These are phyloP conservation scores for Xylariaceae sp. DNA, from an alignment of 2,329 filamentous ascomycete species.

Conservation along the genomic window DNA sequence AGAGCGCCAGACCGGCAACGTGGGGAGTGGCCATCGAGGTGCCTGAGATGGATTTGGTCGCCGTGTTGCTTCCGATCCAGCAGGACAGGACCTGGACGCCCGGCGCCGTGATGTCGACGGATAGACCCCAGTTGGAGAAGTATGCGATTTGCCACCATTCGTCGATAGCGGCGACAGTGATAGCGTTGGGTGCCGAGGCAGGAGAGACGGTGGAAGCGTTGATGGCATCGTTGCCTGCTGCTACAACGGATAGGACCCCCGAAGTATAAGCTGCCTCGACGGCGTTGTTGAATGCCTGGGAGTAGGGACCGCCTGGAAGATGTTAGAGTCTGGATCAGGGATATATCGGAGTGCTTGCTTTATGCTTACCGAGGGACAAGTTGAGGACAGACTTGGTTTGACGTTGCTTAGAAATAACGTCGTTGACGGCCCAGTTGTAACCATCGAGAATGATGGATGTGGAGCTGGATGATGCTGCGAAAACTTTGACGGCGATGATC, in stretches of 20 bases:
- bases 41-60: constrained; percentile 45
- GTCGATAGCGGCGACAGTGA: constrained; percentile 49
- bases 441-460: constrained; percentile 29
- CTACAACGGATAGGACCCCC: constrained; percentile 50
- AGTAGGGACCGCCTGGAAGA: constrained; percentile 36
- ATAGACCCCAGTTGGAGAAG: constrained; percentile 47
- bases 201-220: constrained; percentile 42
- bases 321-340: background rate
- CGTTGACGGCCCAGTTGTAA: constrained; percentile 39
- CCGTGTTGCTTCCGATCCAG: constrained; percentile 36
- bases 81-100: constrained; percentile 39
- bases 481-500: constrained; percentile 43
- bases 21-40: constrained; percentile 61
- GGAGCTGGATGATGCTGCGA: constrained; percentile 28
- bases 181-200: constrained; percentile 43
- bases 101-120: constrained; percentile 41
- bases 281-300: constrained; percentile 45
- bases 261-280: constrained; percentile 41
- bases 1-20: constrained; percentile 55
- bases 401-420: constrained; percentile 40
- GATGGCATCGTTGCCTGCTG: constrained; percentile 48
- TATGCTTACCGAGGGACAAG: constrained; percentile 44
- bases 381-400: constrained; percentile 43
- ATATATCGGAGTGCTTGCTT: background rate
- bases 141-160: constrained; percentile 35